Base-by-base conservation (phyloP, 2,329 filamentous ascomycete species). In the Cladobotryum protrusum region DNA sequence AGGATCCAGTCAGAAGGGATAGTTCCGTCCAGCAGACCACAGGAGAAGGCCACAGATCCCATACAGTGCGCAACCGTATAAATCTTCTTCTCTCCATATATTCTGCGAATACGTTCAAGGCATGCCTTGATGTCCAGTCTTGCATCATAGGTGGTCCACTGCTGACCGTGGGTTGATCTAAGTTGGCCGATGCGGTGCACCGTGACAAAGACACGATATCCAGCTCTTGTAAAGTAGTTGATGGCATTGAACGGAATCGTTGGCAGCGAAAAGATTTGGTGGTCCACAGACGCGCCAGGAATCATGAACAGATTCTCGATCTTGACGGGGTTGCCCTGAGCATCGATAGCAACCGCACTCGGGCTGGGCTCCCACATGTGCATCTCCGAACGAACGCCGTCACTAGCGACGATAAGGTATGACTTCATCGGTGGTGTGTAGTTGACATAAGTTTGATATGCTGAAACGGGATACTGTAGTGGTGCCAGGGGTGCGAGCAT, bases 51-150 rank as follows among this genome's bases (percentile, higher is more conserved):
- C 0, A 85, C 79, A 40, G 78, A 77, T 20, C 82, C 82, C 72
- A 83, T 79, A 63, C 82, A 86, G 64, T 86, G 82, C 1, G 76
- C 73, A 34, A 85, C 71, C 3, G 74, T 73, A 62, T 85, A 85
- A 34, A 81, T 65, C 45, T 70, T 72, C 18, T 62, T 48, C 0
- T 57, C 54, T 12, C 64, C 58, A 53, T 67, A 68, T 1, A 64
- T 48, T 32, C 65, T 50, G 5, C 79, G 74, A 48, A 85, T 78
- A 54, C 70, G 69, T 52, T 78, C 68, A 9, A 83, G 63, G 34
- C 74, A 77, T 3, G 81, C 81, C 42, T 66, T 70, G 40, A 85
- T 70, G 59, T 86, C 82, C 5, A 80, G 73, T 0, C 81, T 74
- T 0, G 78, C 72, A 55, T 85, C 80, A 53, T 73, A 83, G 0